These are phyloP conservation scores for Artemisia argyi DNA, from an alignment of 129 eudicot species.

Conservation along the genomic window DNA sequence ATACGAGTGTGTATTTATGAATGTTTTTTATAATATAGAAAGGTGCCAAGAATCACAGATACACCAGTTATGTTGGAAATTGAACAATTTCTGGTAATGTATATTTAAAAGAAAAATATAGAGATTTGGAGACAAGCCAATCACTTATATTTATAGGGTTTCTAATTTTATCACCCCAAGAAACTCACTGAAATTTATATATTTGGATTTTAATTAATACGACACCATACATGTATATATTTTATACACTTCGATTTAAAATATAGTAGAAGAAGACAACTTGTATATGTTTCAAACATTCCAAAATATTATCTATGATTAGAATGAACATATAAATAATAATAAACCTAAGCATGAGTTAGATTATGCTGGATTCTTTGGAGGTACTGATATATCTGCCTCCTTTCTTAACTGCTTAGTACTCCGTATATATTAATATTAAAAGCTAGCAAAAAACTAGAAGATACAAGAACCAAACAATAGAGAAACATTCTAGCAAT, in stretches of 20 bases:
- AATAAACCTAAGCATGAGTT: constrained; percentile 10
- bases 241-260: not conserved
- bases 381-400: constrained; percentile 5
- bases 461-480: too few species aligned
- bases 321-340: not conserved
- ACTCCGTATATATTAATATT: too few species aligned
- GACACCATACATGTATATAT: not conserved
- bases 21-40: constrained; percentile 8
- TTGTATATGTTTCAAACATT: constrained; percentile 9
- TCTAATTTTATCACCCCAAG: constrained; percentile 39
- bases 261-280: constrained; percentile 16
- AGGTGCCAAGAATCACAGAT: constrained; percentile 34
- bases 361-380: constrained; percentile 18
- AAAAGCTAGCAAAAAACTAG: too few species aligned
- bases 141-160: constrained; percentile 33
- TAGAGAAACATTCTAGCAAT: too few species aligned
- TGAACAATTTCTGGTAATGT: constrained; percentile 28
- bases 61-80: constrained; percentile 40
- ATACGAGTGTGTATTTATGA: not conserved
- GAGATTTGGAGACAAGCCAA: constrained; percentile 31
- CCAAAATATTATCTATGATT: constrained; percentile 14
- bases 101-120: constrained; percentile 6
- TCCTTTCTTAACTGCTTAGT: not conserved
- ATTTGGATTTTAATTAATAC: constrained; percentile 26
- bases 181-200: constrained; percentile 31